Conservation (phyloP, 2,329 filamentous ascomycete genomes). For the Xylaria sp. region DNA sequence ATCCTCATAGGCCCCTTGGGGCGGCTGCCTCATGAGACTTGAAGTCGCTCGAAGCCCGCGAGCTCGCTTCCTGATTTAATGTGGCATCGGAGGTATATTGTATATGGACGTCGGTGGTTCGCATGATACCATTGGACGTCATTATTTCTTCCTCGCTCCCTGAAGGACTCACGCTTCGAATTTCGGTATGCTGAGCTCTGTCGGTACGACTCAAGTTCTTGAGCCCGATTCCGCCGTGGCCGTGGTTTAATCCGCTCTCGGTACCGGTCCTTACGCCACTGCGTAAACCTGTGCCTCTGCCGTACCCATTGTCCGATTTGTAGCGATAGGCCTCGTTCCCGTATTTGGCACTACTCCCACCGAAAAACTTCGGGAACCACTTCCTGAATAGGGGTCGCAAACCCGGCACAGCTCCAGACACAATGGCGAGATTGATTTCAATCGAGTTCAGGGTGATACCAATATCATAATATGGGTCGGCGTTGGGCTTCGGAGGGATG, state of each 20-base stretch:
- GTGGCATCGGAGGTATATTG: slow-evolving; percentile 23
- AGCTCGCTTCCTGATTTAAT: background rate
- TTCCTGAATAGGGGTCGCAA: slow-evolving; percentile 46
- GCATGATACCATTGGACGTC: slow-evolving; percentile 47
- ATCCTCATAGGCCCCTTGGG: background rate
- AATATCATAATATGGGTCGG: slow-evolving; percentile 35
- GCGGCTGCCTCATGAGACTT: background rate
- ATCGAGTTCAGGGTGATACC: slow-evolving; percentile 44
- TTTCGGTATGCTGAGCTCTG: slow-evolving; percentile 36
- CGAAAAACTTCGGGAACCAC: slow-evolving; percentile 38
- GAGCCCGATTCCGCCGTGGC: slow-evolving; percentile 18
- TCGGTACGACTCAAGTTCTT: slow-evolving; percentile 19
- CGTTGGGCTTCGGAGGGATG: slow-evolving; percentile 25
- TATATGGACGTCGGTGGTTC: slow-evolving; percentile 42
- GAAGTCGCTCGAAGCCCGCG: slow-evolving; percentile 3
- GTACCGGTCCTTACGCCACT: background rate
- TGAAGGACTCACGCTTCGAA: slow-evolving; percentile 42
- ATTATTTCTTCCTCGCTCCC: slow-evolving; percentile 48
- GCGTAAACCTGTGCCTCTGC: background rate
- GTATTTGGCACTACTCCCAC: slow-evolving; percentile 14
- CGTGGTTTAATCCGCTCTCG: background rate
- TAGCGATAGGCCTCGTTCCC: background rate
- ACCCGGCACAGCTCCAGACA: slow-evolving; percentile 49
- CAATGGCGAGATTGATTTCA: slow-evolving; percentile 49
- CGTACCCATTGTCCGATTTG: background rate